A percentile compares a stretch with the other conserved stretches of the same genome.
Conservation (phyloP, 2,329 filamentous ascomycete species). For the Allantophomopsis cytisporea region DNA sequence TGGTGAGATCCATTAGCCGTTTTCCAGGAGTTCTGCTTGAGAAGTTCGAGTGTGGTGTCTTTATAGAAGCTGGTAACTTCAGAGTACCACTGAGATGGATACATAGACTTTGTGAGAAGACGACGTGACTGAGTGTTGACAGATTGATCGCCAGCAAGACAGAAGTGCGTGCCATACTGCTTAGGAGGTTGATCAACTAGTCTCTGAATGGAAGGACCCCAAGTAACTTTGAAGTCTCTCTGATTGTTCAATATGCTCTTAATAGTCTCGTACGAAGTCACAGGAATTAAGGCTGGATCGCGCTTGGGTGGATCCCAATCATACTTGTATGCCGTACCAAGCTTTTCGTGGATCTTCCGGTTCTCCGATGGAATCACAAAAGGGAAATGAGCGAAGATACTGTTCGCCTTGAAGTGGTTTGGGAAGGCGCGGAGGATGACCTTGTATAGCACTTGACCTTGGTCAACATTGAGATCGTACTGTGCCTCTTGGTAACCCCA, state of each 20-base stretch:
- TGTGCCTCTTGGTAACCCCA: constrained; percentile 63
- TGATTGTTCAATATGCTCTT: constrained; percentile 45
- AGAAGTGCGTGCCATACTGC: constrained; percentile 40
- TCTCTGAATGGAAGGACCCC: constrained; percentile 47
- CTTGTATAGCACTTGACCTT: constrained; percentile 79
- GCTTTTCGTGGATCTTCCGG: constrained; percentile 50
- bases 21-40: constrained; percentile 50
- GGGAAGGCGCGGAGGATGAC: constrained; percentile 70
- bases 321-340: constrained; percentile 56
- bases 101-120: constrained; percentile 42
- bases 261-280: constrained; percentile 47
- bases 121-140: constrained; percentile 35
- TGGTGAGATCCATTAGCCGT: constrained; percentile 30
- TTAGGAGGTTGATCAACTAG: constrained; percentile 39
- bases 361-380: constrained; percentile 61
- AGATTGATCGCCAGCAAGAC: constrained; percentile 36
- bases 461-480: constrained; percentile 60
- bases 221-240: constrained; percentile 48
- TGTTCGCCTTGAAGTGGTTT: constrained; percentile 63
- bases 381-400: constrained; percentile 49
- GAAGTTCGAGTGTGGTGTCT: constrained; percentile 43
- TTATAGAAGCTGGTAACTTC: constrained; percentile 56
- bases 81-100: constrained; percentile 44
- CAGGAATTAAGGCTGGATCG: constrained; percentile 34
- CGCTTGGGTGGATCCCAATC: constrained; percentile 49